These are phyloP conservation scores for Flaveria bidentis DNA, from an alignment of 129 eudicot species.

Conservation along the genomic window DNA sequence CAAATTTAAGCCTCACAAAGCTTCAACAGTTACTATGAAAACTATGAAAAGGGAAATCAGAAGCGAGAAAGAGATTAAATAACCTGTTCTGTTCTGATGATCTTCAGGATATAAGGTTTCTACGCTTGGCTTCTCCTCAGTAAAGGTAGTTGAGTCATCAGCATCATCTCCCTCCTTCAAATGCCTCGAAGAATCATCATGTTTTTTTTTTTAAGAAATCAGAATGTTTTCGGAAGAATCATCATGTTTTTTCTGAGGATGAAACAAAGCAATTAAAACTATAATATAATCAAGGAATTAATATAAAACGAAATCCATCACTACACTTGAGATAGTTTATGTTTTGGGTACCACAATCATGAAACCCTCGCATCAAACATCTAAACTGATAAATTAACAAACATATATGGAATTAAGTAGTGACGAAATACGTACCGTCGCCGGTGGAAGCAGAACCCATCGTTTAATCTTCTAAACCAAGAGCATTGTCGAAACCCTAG, in stretches of 20 bases:
- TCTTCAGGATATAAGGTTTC: constrained; percentile 28
- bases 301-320: not conserved
- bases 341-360: constrained; percentile 6
- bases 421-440: constrained; percentile 44
- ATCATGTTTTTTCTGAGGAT: constrained; percentile 43
- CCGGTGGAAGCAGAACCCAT: constrained; percentile 36
- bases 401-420: not conserved
- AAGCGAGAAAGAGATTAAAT: too few relatives aligned
- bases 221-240: constrained; percentile 14
- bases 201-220: not conserved
- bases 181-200: constrained; percentile 36
- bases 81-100: constrained; percentile 8
- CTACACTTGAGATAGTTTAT: not conserved
- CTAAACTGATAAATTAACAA: not conserved
- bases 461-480: constrained; percentile 68
- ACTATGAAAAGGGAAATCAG: too few relatives aligned
- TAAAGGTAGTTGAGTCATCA: constrained; percentile 7
- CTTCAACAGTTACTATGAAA: too few relatives aligned
- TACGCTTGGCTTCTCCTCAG: constrained; percentile 37
- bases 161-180: constrained; percentile 27
- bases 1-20: too few relatives aligned
- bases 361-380: not conserved
- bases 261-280: constrained; percentile 9
- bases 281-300: not conserved
- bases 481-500: constrained; percentile 78